phyloP scores from a whole-genome alignment of 805 yeast genomes.

The Zygoascus flipseniorum region DNA sequence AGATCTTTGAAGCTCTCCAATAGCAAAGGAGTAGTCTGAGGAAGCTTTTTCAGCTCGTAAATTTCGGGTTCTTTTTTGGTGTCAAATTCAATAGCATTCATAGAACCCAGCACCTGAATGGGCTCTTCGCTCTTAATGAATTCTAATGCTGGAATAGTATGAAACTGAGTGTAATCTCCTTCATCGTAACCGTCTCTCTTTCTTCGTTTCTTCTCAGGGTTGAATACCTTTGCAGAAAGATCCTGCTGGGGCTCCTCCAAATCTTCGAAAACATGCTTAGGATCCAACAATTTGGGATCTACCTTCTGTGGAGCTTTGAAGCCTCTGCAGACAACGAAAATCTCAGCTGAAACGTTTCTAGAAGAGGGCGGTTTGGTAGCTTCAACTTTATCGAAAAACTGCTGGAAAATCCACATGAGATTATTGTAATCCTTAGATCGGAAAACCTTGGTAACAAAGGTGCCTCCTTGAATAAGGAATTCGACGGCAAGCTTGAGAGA shows the following conservation, averaged over 20 bases:
- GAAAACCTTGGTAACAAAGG: constrained; percentile 93
- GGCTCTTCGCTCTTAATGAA: constrained; percentile 79
- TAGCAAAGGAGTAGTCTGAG: constrained; percentile 70
- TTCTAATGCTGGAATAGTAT: constrained; percentile 66
- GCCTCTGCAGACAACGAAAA: constrained; percentile 92
- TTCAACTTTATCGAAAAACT: constrained; percentile 90
- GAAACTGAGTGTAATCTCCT: constrained; percentile 69
- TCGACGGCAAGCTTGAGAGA: constrained; percentile 92
- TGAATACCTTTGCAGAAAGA: constrained; percentile 85
- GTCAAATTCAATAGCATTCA: constrained; percentile 55
- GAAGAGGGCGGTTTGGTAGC: constrained; percentile 99
- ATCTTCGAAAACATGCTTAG: constrained; percentile 92
- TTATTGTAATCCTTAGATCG: constrained; percentile 98
- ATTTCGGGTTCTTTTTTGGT: constrained; percentile 63
- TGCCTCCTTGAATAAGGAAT: constrained; percentile 84
- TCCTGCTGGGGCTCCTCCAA: constrained; percentile 47
- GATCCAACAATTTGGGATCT: constrained; percentile 87
- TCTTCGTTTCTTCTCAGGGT: constrained; percentile 86
- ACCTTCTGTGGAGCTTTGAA: constrained; percentile 93
- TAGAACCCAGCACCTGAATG: constrained; percentile 68
- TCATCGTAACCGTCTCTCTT: constrained; percentile 96
- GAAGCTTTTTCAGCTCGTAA: constrained; percentile 61
- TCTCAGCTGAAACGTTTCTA: constrained; percentile 98
- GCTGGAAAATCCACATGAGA: constrained; percentile 95
- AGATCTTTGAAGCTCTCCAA: constrained; percentile 81